Percentiles rank a stretch among this genome's conserved stretches.
phyloP scores from a whole-genome alignment of 805 yeast species.

The Candida fluviatilis region DNA sequence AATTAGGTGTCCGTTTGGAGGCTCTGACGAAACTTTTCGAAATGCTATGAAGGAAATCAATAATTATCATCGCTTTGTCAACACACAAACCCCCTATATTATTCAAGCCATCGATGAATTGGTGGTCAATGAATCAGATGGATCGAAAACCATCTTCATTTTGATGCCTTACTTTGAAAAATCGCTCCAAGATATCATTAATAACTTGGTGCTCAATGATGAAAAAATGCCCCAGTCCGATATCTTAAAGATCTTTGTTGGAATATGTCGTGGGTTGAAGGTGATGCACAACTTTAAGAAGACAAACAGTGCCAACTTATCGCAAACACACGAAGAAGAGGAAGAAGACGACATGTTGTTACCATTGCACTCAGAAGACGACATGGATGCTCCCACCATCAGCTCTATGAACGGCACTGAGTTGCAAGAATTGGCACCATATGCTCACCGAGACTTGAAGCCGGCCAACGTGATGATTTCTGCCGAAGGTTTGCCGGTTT shows the following conservation, averaged over 20 bases:
- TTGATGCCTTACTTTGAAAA: constrained; percentile 71
- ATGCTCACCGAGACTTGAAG: constrained; percentile 82
- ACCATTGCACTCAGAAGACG: constrained; percentile 7
- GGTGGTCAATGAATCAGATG: constrained; percentile 70
- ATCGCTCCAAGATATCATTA: constrained; percentile 79
- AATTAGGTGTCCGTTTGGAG: constrained; percentile 83
- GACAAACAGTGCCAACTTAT: constrained; percentile 8
- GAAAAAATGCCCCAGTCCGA: constrained; percentile 56
- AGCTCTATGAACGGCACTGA: constrained; percentile 33
- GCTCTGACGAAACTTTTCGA: constrained; percentile 56
- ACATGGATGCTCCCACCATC: constrained; percentile 1
- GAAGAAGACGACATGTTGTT: constrained; percentile 23
- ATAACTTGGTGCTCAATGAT: constrained; percentile 54
- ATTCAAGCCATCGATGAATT: constrained; percentile 68
- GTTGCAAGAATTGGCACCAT: constrained; percentile 56
- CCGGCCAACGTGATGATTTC: constrained; percentile 87
- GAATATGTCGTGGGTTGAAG: constrained; percentile 69
- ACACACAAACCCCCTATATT: constrained; percentile 56
- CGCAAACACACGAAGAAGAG: constrained; percentile 15
- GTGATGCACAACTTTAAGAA: constrained; percentile 65
- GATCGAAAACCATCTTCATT: constrained; percentile 73
- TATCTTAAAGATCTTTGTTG: constrained; percentile 57
- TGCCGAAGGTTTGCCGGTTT: constrained; percentile 68
- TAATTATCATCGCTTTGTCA: constrained; percentile 62
- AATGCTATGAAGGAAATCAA: constrained; percentile 75